Percentiles rank a stretch among this genome's conserved stretches.
phyloP scores from a whole-genome alignment of 2,329 filamentous ascomycete species.

The Allantophomopsis lycopodina region DNA sequence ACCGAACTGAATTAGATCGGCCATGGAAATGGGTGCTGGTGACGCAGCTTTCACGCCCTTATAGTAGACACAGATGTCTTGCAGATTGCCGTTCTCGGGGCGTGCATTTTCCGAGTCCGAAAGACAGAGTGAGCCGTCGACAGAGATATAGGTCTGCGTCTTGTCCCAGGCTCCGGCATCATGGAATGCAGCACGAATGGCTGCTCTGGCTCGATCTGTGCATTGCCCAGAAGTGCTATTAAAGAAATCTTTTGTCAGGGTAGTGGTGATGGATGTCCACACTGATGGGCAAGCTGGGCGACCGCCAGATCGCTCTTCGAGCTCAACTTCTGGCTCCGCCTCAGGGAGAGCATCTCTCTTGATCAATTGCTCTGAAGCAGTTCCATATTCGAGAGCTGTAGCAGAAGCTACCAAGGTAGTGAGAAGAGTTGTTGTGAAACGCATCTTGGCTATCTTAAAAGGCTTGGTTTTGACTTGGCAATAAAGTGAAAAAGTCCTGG shows the following conservation, averaged over 20 bases:
- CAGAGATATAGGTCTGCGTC: neutral
- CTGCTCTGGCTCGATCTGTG: conserved; percentile 8
- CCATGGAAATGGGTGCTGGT: conserved; percentile 2
- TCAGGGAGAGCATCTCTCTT: too few species aligned
- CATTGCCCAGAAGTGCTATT: conserved; percentile 6
- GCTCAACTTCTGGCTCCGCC: too few species aligned
- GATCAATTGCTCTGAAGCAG: too few species aligned
- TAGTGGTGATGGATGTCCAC: neutral
- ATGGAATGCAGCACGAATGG: conserved; percentile 8
- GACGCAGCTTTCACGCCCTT: conserved; percentile 1
- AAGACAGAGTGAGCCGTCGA: conserved; percentile 7
- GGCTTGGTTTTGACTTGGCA: too few species aligned
- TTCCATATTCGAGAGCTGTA: too few species aligned
- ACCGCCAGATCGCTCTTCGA: too few species aligned
- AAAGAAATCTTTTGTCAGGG: conserved; percentile 2
- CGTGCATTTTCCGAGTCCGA: conserved; percentile 1
- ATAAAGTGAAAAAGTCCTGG: too few species aligned
- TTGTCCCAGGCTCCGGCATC: conserved; percentile 8
- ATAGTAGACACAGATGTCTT: conserved; percentile 6
- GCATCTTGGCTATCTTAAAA: too few species aligned
- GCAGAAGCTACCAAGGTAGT: too few species aligned
- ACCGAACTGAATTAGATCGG: conserved; percentile 8
- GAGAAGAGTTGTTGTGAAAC: too few species aligned
- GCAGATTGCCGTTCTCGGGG: conserved; percentile 8
- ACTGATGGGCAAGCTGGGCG: neutral